Percentiles rank a stretch among this genome's conserved stretches.
These are phyloP conservation scores for Beauveria sp. DNA, from an alignment of 2,329 filamentous ascomycete species.

Conservation along the genomic window DNA sequence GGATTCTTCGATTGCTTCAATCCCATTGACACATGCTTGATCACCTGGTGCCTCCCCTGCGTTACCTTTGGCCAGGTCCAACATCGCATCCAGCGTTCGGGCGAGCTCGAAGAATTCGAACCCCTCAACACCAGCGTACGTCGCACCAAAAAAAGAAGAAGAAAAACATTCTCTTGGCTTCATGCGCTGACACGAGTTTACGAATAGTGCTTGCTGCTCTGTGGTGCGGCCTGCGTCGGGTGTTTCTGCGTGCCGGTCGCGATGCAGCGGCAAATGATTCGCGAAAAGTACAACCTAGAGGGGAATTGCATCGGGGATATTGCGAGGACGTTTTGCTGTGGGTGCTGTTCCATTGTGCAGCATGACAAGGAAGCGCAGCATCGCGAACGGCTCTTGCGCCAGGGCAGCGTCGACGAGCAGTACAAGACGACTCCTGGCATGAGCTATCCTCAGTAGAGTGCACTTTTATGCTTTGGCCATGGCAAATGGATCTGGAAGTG, in stretches of 20 bases:
- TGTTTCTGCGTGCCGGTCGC: conserved; percentile 35
- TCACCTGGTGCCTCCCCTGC: conserved; percentile 39
- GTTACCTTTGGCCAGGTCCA: conserved; percentile 42
- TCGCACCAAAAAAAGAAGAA: not conserved
- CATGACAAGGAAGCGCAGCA: conserved; percentile 38
- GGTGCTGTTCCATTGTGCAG: conserved; percentile 38
- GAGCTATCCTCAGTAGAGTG: conserved; percentile 16
- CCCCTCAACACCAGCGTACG: conserved; percentile 39
- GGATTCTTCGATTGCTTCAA: conserved; percentile 38
- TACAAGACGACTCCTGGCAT: conserved; percentile 26
- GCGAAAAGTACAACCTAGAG: conserved; percentile 37
- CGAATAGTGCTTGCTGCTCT: conserved; percentile 36
- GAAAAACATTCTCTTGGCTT: not conserved
- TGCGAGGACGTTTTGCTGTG: conserved; percentile 36
- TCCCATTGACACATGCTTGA: conserved; percentile 36
- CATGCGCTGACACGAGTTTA: not conserved
- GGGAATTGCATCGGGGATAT: conserved; percentile 37
- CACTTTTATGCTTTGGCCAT: not conserved
- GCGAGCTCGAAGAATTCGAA: conserved; percentile 35
- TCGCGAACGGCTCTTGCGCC: conserved; percentile 22
- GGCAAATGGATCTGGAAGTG: not conserved
- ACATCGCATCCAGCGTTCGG: conserved; percentile 35
- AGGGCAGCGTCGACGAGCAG: conserved; percentile 20
- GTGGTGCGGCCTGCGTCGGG: conserved; percentile 31
- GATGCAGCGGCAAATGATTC: conserved; percentile 38